Evolutionary conservation across 1,284 basidiomycete species (phyloP), one percentile per base, ranked within the genome.

Genomic region (Nidula niveotomentosa): DNA sequence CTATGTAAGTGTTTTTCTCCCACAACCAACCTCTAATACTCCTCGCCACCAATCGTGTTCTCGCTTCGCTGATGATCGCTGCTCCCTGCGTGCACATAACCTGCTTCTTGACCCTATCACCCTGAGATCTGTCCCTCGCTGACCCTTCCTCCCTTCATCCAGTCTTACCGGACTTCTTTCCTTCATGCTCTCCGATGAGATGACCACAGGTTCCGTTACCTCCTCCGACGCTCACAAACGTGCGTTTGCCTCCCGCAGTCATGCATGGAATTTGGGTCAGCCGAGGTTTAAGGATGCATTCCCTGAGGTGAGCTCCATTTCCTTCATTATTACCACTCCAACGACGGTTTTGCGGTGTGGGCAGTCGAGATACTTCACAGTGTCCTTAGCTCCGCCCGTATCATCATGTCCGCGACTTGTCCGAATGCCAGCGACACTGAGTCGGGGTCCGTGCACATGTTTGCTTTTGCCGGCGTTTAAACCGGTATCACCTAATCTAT

Each of bases 141-240:
- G 23, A 33, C 46, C 30, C 48, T 49, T 48, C 39, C n/a, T 54
- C 49, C 56, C 55, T 51, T 52, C 55, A 57, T 46, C 56, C 12
- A 96, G 94, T 72, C 81, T 97, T 60, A 96, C 94, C n/a, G 95
- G 95, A 35, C 79, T 98, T 18, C 77, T 97, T 45, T 95, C 93
- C 6, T 98, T 98, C 76, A 97, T 97, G 96, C 83, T 96, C 53
- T 90, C 92, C 1, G 94, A 98, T 64, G 95, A 98, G 76, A 94
- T 97, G 84, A 98, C 95, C 0, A 96, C 95, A 0, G 95, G 95
- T 9, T 93, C 91, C 1, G 86, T 96, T 46, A 91, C 84, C 13
- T 88, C 91, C 0, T 84, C 87, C n/a, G 86, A 90, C 49, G 76
- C 80, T 4, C 90, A 96, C 66, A 95, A 95, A 71, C 84, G 83